A percentile compares a stretch with the other conserved stretches of the same genome.
These are phyloP conservation scores for Cercospora nicotianae DNA, from an alignment of 2,329 filamentous ascomycete genomes.

Conservation along the genomic window DNA sequence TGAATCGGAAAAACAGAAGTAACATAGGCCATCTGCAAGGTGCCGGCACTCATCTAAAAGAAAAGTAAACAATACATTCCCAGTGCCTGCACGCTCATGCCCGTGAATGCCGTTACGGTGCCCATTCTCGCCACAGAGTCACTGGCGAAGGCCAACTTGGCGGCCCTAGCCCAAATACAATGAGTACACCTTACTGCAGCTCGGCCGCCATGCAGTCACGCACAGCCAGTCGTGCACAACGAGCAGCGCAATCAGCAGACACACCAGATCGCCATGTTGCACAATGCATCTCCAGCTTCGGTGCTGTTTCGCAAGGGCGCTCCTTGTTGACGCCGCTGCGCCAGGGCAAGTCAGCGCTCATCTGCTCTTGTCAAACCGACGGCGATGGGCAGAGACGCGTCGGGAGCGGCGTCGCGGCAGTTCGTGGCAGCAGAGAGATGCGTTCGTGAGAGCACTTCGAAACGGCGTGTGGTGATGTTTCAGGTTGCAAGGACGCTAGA, in stretches of 20 bases:
- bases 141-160: slow-evolving; percentile 16
- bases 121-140: slow-evolving; percentile 9
- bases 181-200: slow-evolving; percentile 17
- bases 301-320: slow-evolving; percentile 19
- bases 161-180: slow-evolving; percentile 17
- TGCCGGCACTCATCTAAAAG: slow-evolving; percentile 20
- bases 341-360: slow-evolving; percentile 18
- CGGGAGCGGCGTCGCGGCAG: slow-evolving; percentile 4
- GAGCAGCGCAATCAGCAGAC: slow-evolving; percentile 16
- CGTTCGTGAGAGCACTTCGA: slow-evolving; percentile 11
- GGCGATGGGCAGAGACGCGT: slow-evolving; percentile 9
- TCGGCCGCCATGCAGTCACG: slow-evolving; percentile 5
- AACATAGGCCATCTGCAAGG: slow-evolving; percentile 17
- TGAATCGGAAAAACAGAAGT: slow-evolving; percentile 5
- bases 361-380: slow-evolving; percentile 9
- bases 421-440: slow-evolving; percentile 1
- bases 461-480: slow-evolving; percentile 16
- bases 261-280: slow-evolving; percentile 12
- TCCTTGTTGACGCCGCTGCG: slow-evolving; percentile 13
- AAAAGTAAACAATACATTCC: slow-evolving; percentile 16
- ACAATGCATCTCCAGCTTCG: slow-evolving; percentile 10
- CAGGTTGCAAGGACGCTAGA: slow-evolving; percentile 9
- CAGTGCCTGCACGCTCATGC: slow-evolving; percentile 11
- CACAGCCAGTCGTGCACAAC: slow-evolving; percentile 11
- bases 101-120: slow-evolving; percentile 10